phyloP scores from a whole-genome alignment of 2,329 filamentous ascomycete genomes.

The Blastomyces emzantsi region DNA sequence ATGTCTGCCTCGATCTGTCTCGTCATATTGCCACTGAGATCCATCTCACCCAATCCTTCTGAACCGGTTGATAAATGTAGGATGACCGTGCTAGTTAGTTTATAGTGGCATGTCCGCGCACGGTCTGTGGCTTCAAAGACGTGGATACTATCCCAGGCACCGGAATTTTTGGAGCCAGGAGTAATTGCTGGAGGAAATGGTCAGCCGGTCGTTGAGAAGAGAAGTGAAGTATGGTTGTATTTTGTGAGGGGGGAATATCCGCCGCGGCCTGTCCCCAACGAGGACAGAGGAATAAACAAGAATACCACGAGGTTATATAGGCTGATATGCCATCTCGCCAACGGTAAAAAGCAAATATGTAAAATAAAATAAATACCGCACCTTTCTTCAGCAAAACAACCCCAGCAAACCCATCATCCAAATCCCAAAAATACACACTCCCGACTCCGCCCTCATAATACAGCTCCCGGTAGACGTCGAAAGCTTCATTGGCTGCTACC shows the following conservation, averaged over 20 bases:
- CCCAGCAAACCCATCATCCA: constrained; percentile 95
- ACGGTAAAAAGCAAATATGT: neutral
- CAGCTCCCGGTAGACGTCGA: constrained; percentile 92
- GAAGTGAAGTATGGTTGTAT: neutral
- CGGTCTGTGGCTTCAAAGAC: constrained; percentile 95
- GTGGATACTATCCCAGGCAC: constrained; percentile 97
- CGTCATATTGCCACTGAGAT: constrained; percentile 96
- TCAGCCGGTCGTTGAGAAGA: neutral
- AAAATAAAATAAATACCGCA: constrained; percentile 24
- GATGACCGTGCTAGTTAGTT: constrained; percentile 94
- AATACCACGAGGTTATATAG: neutral
- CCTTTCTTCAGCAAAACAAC: constrained; percentile 94
- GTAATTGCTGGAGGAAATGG: constrained; percentile 47
- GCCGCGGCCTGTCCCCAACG: neutral
- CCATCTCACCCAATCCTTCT: constrained; percentile 68
- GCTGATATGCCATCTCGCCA: neutral
- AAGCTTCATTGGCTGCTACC: constrained; percentile 85
- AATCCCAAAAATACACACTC: constrained; percentile 95
- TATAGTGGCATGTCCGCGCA: constrained; percentile 88
- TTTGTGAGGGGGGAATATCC: neutral
- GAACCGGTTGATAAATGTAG: constrained; percentile 67
- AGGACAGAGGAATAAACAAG: neutral
- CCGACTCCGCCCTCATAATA: constrained; percentile 91
- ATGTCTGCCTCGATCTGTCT: constrained; percentile 90
- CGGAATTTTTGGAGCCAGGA: constrained; percentile 58